Base-by-base conservation (phyloP, 306 rosid genomes). In the Medicago truncatula region DNA sequence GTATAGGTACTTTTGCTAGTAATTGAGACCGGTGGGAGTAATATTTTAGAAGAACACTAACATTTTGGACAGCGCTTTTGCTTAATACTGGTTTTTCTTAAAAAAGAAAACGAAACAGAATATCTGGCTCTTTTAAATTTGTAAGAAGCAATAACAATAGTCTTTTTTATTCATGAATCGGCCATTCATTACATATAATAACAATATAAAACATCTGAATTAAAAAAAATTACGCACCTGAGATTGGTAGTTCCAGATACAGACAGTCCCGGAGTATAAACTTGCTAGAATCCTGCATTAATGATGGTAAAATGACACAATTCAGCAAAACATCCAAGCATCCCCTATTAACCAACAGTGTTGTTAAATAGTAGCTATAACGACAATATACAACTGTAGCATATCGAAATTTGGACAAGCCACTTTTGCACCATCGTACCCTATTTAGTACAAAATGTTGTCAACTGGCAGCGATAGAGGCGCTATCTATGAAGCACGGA, bases 161-260 rank as follows among this genome's bases (percentile, higher is more conserved):
- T 14, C 62, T 31, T 16, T 44, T 47, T 15, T 52, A 57, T 70
- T 78, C 9, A 8, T 59, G 59, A 77, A 69, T 46, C 69, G 18
- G 23, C 53, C 62, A 23, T 18, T 34, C 52, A 36, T 70, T 70
- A 34, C 2, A 21, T 2, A 10, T 43, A 20, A 12, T 43, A 21
- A 73, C 66, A 74, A 41, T 57, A 57, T 8, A 23, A n/a, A 70
- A 18, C 54, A 73, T 40, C 74, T 34, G 44, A 71, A 76, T 70
- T 47, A 20, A 16, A 76, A 83, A 83, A 78, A 9, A 23, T 40
- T 40, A 18, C 82, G 71, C 87, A 90, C 99, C 96, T 95, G 99
- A 62, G 99, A 90, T 83, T 95, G 99, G 91, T 95, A 89, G 87
- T 92, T 95, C 97, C 97, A 95, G 83, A 95, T 92, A 71, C 97